phyloP scores from a whole-genome alignment of 192 early-diverging fungal species.

The Lunasporangiospora selenospora region DNA sequence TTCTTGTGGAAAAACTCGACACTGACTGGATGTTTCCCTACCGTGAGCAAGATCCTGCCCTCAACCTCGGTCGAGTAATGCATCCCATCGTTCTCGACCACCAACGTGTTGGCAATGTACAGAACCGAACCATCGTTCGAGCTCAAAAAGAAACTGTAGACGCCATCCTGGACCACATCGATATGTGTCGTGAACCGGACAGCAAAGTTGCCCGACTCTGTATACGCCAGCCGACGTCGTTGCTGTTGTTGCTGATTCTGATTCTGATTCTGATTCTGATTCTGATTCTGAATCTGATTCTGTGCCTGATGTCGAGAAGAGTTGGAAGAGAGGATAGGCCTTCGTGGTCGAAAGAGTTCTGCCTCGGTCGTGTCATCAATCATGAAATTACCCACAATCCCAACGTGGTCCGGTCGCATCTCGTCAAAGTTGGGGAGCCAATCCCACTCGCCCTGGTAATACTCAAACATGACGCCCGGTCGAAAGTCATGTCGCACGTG shows the following conservation, averaged over 20 bases:
- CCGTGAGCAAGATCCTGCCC: slow-evolving; percentile 28
- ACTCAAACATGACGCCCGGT: slow-evolving; percentile 39
- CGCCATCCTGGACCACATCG: slow-evolving; percentile 41
- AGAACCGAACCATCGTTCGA: slow-evolving; percentile 41
- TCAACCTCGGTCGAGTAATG: slow-evolving; percentile 36
- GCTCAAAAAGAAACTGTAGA: slow-evolving; percentile 37
- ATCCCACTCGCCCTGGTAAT: slow-evolving; percentile 46
- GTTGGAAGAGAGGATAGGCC: neutral
- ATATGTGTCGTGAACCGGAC: slow-evolving; percentile 43
- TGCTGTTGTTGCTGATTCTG: no score
- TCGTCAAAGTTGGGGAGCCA: slow-evolving; percentile 48
- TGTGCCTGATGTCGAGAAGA: no score
- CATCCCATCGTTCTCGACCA: slow-evolving; percentile 46
- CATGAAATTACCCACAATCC: slow-evolving; percentile 47
- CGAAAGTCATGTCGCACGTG: slow-evolving; percentile 24
- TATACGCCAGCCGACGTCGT: neutral
- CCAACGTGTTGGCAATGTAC: slow-evolving; percentile 32
- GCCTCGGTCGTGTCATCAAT: slow-evolving; percentile 40
- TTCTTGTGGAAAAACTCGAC: slow-evolving; percentile 45
- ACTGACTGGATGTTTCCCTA: slow-evolving; percentile 29
- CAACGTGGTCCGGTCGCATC: slow-evolving; percentile 33
- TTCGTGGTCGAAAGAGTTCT: slow-evolving; percentile 24
- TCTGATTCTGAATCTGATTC: no score
- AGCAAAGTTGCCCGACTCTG: slow-evolving; percentile 39
- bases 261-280: no score